A percentile compares a stretch with the other conserved stretches of the same genome.
phyloP scores from a whole-genome alignment of 2,329 filamentous ascomycete genomes.

The Nemania sp. region DNA sequence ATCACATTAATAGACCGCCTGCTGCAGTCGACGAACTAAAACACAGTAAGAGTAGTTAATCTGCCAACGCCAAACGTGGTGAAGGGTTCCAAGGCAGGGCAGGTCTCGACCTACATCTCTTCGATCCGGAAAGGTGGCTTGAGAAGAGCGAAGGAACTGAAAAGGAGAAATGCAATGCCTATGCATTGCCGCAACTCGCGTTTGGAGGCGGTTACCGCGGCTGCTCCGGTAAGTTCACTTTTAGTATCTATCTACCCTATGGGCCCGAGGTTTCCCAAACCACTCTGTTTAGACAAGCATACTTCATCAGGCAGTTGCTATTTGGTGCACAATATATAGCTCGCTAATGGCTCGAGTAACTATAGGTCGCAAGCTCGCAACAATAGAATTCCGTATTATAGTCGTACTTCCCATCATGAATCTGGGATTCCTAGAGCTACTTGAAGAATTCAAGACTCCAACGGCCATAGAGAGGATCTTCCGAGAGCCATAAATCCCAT shows the following conservation, averaged over 20 bases:
- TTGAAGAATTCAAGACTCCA: slow-evolving; percentile 21
- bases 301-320: neutral
- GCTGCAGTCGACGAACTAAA: slow-evolving; percentile 46
- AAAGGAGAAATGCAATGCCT: slow-evolving; percentile 50
- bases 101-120: slow-evolving; percentile 45
- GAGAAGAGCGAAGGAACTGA: slow-evolving; percentile 43
- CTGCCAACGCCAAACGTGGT: neutral
- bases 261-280: neutral
- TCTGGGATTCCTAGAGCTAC: slow-evolving; percentile 36
- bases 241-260: neutral
- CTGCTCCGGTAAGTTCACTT: slow-evolving; percentile 50
- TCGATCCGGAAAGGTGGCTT: slow-evolving; percentile 58
- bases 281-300: neutral
- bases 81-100: slow-evolving; percentile 27
- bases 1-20: slow-evolving; percentile 38
- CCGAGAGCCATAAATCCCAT: slow-evolving; percentile 33
- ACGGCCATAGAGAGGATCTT: slow-evolving; percentile 35
- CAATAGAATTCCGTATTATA: slow-evolving; percentile 38
- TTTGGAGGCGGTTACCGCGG: slow-evolving; percentile 55
- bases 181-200: slow-evolving; percentile 51
- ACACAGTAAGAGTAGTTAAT: slow-evolving; percentile 47
- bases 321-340: too few relatives aligned
- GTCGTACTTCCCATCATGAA: slow-evolving; percentile 34
- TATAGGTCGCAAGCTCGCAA: slow-evolving; percentile 38
- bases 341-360: neutral